Evolutionary conservation across 495 filamentous ascomycete species (phyloP), one percentile per base, ranked within the genome.

Genomic region (Daldinia decipiens): DNA sequence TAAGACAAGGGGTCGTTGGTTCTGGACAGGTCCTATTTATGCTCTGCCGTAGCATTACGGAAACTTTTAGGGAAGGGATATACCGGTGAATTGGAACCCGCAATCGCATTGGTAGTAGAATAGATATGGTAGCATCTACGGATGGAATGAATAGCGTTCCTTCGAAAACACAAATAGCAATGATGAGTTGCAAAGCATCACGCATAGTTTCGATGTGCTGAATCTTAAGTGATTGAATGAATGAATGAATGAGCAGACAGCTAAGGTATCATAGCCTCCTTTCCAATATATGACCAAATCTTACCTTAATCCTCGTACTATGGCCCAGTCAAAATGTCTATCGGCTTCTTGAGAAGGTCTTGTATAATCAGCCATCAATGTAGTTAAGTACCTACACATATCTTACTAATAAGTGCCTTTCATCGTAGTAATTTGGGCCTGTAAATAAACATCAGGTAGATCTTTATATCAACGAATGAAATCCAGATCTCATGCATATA

Each of bases 91-190:
- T 52, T 19, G 68, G 61, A 29, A 31, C 50, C 1, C 31, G 12
- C 19, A 29, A 29, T 31, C 5, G 13, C 26, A 29, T 53, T 24
- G 50, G 27, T 53, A 53, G 50, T 31, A 53, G 19, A 52, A 39
- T 26, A 56, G 51, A 27, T 53, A 66, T 39, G 68, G 43, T 66
- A 58, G 62, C 52, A 66, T 71, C 43, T 24, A 38, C 39, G 31
- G 62, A 71, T 36, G 40, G 62, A 17, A 65, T 32, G 50, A 55
- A 24, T 65, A 65, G 57, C n/a, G 26, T 43, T 17, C 7, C 51
- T 43, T 15, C 39, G 47, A 56, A 58, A 51, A 34, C 6, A 62
- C 9, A 59, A 50, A 61, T 57, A 57, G 60, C 34, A 51, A 40
- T 43, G 36, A 62, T 60, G 65, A 60, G 45, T 62, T 62, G n/a